Base-by-base conservation (phyloP, 2,329 filamentous ascomycete species). In the Neodidymelliopsis sp. region DNA sequence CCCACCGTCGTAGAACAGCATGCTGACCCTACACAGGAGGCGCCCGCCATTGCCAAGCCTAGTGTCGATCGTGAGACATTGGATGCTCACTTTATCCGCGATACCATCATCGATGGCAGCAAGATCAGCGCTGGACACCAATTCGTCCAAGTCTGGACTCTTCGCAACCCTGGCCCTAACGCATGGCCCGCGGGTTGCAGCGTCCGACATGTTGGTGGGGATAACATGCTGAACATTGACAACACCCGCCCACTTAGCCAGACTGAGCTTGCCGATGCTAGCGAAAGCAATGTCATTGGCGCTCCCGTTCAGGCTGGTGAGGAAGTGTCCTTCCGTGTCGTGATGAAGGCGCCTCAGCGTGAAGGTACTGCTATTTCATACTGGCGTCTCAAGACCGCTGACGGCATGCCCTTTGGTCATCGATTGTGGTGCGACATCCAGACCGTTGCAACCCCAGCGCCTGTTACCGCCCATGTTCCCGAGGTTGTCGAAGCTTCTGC, bases 191-290 rank as follows among this genome's bases (percentile, higher is more conserved):
- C 86, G 45, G 94, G 92, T 54, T 96, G 91, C 79, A 88, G 87
- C 47, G 89, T 97, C 62, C 90, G 89, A 74, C 97, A 92, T 67
- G 88, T 95, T 50, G 91, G 93, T 49, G 94, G 94, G 39, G 93
- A 97, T 73, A 91, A 93, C 75, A 97, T 99, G 94, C 90, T 95
- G 63, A 89, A 92, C 60, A 83, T 96, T 44, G 90, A 96, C 71
- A 85, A 88, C 40, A 82, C 81, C 54, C 89, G 89, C 65, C 89
- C 91, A 18, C 86, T 88, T n/a, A 89, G 88, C 60, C 84, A 91
- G 47, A 81, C 82, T 28, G 86, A 92, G 61, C 85, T 97, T 49
- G 83, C 86, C 27, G 85, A 85, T 24, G 91, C 92, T 42, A 90
- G 86, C 45, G 88, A 94, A 78, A 96, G 90, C 69, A 94, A 91